Evolutionary conservation across 352 stramenopile genomes (phyloP).

Genomic region (Phytopythium boreale): DNA sequence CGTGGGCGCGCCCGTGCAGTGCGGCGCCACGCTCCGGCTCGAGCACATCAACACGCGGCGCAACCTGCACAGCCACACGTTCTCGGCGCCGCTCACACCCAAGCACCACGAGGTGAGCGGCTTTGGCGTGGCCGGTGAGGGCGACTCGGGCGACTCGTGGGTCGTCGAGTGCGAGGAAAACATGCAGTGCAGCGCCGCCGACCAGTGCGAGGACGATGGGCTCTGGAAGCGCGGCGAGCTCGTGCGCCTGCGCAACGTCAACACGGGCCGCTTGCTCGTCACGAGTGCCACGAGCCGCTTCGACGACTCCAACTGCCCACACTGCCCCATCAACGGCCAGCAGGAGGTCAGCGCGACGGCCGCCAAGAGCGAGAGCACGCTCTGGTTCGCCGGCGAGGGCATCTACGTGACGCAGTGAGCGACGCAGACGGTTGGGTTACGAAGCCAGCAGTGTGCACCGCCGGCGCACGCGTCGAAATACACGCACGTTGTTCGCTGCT

Average conservation of each 20-base stretch:
- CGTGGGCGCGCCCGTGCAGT: slow-evolving; percentile 54
- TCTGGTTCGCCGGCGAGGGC: slow-evolving; percentile 81
- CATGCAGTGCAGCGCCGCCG: slow-evolving; percentile 64
- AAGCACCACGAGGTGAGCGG: slow-evolving; percentile 70
- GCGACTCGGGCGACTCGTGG: slow-evolving; percentile 69
- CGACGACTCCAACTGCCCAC: slow-evolving; percentile 77
- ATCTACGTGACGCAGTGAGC: slow-evolving; percentile 72
- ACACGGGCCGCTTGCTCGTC: slow-evolving; percentile 47
- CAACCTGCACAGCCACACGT: slow-evolving; percentile 80
- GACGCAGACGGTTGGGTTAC: no score
- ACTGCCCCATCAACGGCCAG: slow-evolving; percentile 83
- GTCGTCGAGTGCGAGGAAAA: slow-evolving; percentile 71
- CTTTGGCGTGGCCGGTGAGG: slow-evolving; percentile 78
- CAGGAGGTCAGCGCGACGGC: slow-evolving; percentile 72
- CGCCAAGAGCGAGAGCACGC: slow-evolving; percentile 42
- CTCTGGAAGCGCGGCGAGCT: slow-evolving; percentile 77
- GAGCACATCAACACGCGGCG: slow-evolving; percentile 74
- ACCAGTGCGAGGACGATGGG: slow-evolving; percentile 67
- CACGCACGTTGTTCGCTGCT: neutral
- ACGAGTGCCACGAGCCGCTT: slow-evolving; percentile 54
- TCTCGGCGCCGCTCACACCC: slow-evolving; percentile 57
- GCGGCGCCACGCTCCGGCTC: slow-evolving; percentile 60
- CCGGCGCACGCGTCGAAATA: neutral
- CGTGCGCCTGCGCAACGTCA: slow-evolving; percentile 57
- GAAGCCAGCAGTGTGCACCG: no score